Percentiles rank a stretch among this genome's conserved stretches.
These are phyloP conservation scores for Thelonectria rubi DNA, from an alignment of 2,329 filamentous ascomycete species.

Conservation along the genomic window DNA sequence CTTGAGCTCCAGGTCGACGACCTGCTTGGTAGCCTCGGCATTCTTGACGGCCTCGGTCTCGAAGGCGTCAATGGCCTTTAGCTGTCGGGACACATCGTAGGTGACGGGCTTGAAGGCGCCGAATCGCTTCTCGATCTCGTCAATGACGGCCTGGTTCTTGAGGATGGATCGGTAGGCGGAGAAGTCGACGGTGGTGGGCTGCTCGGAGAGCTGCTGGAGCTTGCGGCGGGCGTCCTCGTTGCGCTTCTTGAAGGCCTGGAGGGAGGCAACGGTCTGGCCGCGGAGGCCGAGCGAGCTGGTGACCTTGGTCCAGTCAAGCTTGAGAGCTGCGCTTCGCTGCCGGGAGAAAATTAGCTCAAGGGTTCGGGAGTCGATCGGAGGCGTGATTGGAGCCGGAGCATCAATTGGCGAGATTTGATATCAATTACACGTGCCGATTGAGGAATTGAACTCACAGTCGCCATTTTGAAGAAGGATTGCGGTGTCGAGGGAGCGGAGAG, in stretches of 20 bases:
- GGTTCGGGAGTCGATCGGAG: constrained; percentile 31
- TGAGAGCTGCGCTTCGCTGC: constrained; percentile 97
- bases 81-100: constrained; percentile 91
- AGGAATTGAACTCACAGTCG: constrained; percentile 67
- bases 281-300: constrained; percentile 93
- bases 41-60: constrained; percentile 97
- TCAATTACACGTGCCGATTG: constrained; percentile 42
- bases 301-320: constrained; percentile 99
- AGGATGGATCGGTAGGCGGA: constrained; percentile 87
- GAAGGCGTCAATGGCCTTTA: constrained; percentile 98
- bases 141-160: constrained; percentile 94
- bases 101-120: constrained; percentile 88
- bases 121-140: constrained; percentile 98
- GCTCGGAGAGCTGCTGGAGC: constrained; percentile 83
- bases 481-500: constrained; percentile 58
- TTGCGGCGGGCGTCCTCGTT: constrained; percentile 98
- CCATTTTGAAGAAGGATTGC: constrained; percentile 68
- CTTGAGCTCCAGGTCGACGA: constrained; percentile 93
- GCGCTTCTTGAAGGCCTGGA: constrained; percentile 98
- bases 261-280: constrained; percentile 89
- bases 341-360: constrained; percentile 65
- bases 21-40: constrained; percentile 94
- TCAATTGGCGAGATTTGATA: constrained; percentile 30
- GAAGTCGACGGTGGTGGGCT: constrained; percentile 90
- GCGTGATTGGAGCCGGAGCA: constrained; percentile 23